Percentiles rank a stretch among this genome's conserved stretches.
Evolutionary conservation across 495 filamentous ascomycete species (phyloP).

Genomic region (Penicillium longicatenatum): DNA sequence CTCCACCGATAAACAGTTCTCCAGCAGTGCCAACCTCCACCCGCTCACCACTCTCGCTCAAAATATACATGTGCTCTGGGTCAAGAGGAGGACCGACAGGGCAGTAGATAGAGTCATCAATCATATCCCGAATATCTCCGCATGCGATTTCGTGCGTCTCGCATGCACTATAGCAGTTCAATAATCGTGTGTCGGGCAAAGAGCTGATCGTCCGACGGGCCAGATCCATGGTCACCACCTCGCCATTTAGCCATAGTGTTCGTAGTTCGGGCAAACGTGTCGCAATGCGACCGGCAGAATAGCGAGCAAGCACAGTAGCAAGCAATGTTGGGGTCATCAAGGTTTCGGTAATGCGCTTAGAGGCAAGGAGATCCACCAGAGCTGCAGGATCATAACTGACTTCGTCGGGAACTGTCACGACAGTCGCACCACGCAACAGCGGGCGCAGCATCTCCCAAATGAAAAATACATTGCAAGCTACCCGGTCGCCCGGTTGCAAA

Average conservation of each 20-base stretch:
- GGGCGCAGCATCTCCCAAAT: constrained; percentile 74
- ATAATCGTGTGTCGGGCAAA: constrained; percentile 61
- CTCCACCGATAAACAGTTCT: constrained; percentile 81
- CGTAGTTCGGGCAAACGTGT: constrained; percentile 57
- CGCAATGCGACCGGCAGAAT: constrained; percentile 51
- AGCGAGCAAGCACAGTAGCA: constrained; percentile 61
- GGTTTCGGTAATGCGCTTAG: constrained; percentile 63
- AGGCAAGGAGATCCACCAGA: constrained; percentile 62
- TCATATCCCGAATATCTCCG: constrained; percentile 65
- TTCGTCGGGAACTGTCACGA: constrained; percentile 66
- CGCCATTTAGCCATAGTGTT: constrained; percentile 70
- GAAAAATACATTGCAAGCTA: constrained; percentile 76
- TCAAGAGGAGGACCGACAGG: constrained; percentile 65
- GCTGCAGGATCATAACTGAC: constrained; percentile 67
- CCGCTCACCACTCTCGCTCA: constrained; percentile 56
- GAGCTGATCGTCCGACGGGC: constrained; percentile 60
- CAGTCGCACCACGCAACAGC: constrained; percentile 66
- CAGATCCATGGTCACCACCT: constrained; percentile 70
- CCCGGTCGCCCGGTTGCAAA: constrained; percentile 62
- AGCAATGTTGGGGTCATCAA: constrained; percentile 75
- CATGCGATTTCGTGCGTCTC: constrained; percentile 74
- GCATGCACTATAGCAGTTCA: constrained; percentile 73
- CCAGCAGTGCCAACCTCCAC: constrained; percentile 68
- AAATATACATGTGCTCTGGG: constrained; percentile 58
- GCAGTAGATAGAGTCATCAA: constrained; percentile 56